These are phyloP conservation scores for Dendrobium huoshanense DNA, from an alignment of 106 monocot genomes.

Conservation along the genomic window DNA sequence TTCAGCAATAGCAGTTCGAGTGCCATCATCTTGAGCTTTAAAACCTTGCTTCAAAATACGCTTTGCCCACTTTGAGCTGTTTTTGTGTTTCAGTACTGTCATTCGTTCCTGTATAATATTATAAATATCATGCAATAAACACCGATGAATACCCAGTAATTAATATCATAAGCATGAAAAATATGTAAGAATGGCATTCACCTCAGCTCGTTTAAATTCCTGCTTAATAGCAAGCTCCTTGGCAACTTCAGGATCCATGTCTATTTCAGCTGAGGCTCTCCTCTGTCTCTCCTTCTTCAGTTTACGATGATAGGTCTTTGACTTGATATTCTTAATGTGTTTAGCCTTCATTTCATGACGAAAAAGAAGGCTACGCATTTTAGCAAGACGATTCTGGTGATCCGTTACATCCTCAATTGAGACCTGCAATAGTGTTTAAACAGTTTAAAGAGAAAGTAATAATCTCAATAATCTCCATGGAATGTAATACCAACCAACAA, in stretches of 20 bases:
- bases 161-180: constrained; percentile 2
- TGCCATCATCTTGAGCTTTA: constrained; percentile 85
- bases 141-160: not conserved
- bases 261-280: constrained; percentile 29
- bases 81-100: constrained; percentile 94
- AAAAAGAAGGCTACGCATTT: constrained; percentile 92
- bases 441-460: not conserved
- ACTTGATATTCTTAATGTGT: constrained; percentile 89
- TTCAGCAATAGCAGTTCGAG: constrained; percentile 75
- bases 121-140: constrained; percentile 5
- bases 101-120: constrained; percentile 61
- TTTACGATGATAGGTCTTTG: constrained; percentile 89
- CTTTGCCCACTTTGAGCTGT: constrained; percentile 89
- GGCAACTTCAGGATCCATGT: constrained; percentile 64
- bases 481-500: not conserved
- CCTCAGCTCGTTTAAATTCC: constrained; percentile 93
- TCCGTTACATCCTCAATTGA: constrained; percentile 70
- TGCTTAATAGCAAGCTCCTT: constrained; percentile 67
- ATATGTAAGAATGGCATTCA: constrained; percentile 19
- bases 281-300: constrained; percentile 73
- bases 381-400: constrained; percentile 65
- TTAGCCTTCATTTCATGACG: constrained; percentile 87
- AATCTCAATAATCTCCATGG: not conserved
- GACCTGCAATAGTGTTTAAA: constrained; percentile 29
- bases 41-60: constrained; percentile 72